Evolutionary conservation across 345 rosid genomes (phyloP).

Genomic region (Raphanus raphanistrum): DNA sequence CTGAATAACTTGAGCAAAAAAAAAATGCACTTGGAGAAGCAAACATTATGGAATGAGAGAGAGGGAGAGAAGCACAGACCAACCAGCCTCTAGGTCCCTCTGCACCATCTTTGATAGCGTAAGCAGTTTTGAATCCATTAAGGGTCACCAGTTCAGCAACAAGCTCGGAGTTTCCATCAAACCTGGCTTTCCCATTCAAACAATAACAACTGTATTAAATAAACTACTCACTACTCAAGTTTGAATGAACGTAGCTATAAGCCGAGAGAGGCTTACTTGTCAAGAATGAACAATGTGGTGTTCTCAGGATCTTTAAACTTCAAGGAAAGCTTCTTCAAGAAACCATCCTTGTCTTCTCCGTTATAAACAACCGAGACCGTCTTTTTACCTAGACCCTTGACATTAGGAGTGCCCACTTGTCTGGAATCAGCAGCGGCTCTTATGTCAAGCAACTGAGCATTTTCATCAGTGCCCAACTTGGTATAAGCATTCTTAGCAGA

Average conservation of each 20-base stretch:
- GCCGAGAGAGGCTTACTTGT: constrained; percentile 68
- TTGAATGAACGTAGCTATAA: background rate
- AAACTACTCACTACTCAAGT: no score
- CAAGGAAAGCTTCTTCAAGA: constrained; percentile 80
- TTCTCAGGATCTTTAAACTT: constrained; percentile 87
- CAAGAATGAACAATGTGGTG: constrained; percentile 78
- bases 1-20: background rate
- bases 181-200: constrained; percentile 68
- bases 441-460: constrained; percentile 77
- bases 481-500: constrained; percentile 79
- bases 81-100: constrained; percentile 96
- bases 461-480: constrained; percentile 66
- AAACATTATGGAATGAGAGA: background rate
- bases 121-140: constrained; percentile 95
- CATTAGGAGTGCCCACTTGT: constrained; percentile 73
- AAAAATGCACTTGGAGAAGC: background rate
- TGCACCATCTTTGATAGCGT: constrained; percentile 92
- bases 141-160: constrained; percentile 81
- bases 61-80: constrained; percentile 46
- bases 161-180: constrained; percentile 85
- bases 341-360: constrained; percentile 80
- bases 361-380: constrained; percentile 57
- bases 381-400: constrained; percentile 72
- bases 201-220: background rate
- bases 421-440: constrained; percentile 65